A percentile compares a stretch with the other conserved stretches of the same genome.
Conservation (phyloP, 1,284 basidiomycete genomes). For the Cystobasidium sp. region DNA sequence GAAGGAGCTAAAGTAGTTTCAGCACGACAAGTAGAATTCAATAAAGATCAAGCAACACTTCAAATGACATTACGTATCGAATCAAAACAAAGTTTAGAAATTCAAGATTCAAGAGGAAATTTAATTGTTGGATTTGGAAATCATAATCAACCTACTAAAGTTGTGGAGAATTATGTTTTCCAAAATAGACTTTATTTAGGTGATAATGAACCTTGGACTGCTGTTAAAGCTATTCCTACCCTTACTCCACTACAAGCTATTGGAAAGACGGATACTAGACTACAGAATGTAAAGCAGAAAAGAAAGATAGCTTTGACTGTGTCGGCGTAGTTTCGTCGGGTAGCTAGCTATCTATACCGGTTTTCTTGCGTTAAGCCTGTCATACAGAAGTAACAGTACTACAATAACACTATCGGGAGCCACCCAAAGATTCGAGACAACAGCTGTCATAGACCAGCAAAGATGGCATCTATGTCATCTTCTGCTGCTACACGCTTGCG, state of each 20-base stretch:
- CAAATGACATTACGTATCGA: slow-evolving; percentile 28
- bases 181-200: slow-evolving; percentile 9
- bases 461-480: slow-evolving; percentile 42
- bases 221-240: slow-evolving; percentile 27
- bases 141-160: slow-evolving; percentile 19
- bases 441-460: slow-evolving; percentile 16
- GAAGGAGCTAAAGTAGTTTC: slow-evolving; percentile 14
- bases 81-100: slow-evolving; percentile 32
- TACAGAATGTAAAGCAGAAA: slow-evolving; percentile 6
- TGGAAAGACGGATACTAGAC: slow-evolving; percentile 23
- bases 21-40: slow-evolving; percentile 32
- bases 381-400: too few relatives aligned
- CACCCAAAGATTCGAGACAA: too few relatives aligned
- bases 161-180: slow-evolving; percentile 41
- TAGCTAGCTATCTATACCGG: too few relatives aligned
- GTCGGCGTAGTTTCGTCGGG: background rate
- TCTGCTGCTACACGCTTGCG: slow-evolving; percentile 27
- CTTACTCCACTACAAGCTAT: slow-evolving; percentile 32
- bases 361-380: too few relatives aligned
- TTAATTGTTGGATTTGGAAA: slow-evolving; percentile 10
- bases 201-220: slow-evolving; percentile 23
- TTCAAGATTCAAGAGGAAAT: background rate
- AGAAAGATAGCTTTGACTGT: slow-evolving; percentile 23
- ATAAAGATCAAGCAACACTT: slow-evolving; percentile 7
- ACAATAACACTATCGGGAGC: too few relatives aligned